Evolutionary conservation across 2,329 filamentous ascomycete genomes (phyloP).

Genomic region (Colletotrichum orbiculare): DNA sequence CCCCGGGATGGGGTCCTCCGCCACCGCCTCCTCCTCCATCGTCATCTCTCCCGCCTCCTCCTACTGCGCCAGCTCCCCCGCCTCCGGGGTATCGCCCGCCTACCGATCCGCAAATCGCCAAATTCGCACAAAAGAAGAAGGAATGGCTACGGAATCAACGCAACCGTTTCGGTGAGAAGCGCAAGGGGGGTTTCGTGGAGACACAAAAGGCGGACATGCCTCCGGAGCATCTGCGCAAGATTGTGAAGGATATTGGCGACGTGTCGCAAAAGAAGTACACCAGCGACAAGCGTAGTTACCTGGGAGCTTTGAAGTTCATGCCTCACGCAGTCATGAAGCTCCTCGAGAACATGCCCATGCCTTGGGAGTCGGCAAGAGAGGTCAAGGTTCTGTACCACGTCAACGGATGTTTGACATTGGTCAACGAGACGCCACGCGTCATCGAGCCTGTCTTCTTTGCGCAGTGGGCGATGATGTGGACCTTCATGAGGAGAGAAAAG

Average conservation of each 20-base stretch:
- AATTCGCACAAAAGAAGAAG: slow-evolving; percentile 98
- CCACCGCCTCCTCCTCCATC: slow-evolving; percentile 65
- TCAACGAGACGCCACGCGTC: slow-evolving; percentile 95
- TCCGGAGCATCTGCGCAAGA: slow-evolving; percentile 97
- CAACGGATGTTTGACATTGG: slow-evolving; percentile 94
- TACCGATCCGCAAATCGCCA: slow-evolving; percentile 85
- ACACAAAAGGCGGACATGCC: slow-evolving; percentile 99
- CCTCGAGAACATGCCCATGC: slow-evolving; percentile 99
- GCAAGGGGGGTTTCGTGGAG: slow-evolving; percentile 95
- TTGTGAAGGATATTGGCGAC: slow-evolving; percentile 98
- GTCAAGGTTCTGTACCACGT: slow-evolving; percentile 99
- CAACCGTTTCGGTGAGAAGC: slow-evolving; percentile 95
- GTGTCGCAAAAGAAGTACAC: slow-evolving; percentile 99
- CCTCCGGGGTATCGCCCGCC: slow-evolving; percentile 87
- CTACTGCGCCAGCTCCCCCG: slow-evolving; percentile 74
- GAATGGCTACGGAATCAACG: slow-evolving; percentile 95
- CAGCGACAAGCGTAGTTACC: slow-evolving; percentile 96
- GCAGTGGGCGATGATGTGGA: slow-evolving; percentile 99
- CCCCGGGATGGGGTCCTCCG: slow-evolving; percentile 66
- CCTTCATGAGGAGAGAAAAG: slow-evolving; percentile 97
- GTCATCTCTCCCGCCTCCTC: slow-evolving; percentile 67
- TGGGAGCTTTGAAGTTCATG: slow-evolving; percentile 99
- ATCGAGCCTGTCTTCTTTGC: slow-evolving; percentile 98
- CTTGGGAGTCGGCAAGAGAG: slow-evolving; percentile 95
- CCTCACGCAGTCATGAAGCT: slow-evolving; percentile 97